These are phyloP conservation scores for Filobasidium floriforme DNA, from an alignment of 768 basidiomycete genomes.

Conservation along the genomic window DNA sequence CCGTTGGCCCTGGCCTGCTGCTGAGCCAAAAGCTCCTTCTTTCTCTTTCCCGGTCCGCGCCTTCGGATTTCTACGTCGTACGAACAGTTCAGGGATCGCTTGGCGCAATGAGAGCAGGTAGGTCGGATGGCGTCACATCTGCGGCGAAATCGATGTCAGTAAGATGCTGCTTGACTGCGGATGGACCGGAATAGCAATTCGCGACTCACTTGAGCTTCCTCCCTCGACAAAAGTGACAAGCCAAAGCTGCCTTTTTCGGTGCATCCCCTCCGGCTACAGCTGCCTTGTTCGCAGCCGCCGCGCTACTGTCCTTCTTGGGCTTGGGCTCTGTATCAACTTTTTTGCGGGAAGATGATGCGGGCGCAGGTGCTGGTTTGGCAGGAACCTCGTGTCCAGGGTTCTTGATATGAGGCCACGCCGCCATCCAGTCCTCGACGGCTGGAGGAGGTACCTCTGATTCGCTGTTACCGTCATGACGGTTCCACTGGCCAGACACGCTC, in stretches of 20 bases:
- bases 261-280: background rate
- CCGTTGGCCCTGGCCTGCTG: conserved; percentile 29
- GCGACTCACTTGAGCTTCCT: conserved; percentile 45
- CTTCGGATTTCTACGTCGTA: conserved; percentile 44
- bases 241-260: conserved; percentile 35
- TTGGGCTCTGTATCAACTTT: background rate
- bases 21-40: conserved; percentile 30
- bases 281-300: conserved; percentile 4
- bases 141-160: background rate
- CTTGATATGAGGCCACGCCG: conserved; percentile 7
- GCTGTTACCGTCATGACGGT: background rate
- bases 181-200: too few species aligned
- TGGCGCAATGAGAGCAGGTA: conserved; percentile 42
- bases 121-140: conserved; percentile 44
- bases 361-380: background rate
- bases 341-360: background rate
- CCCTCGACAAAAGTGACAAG: conserved; percentile 46
- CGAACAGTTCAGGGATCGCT: conserved; percentile 37
- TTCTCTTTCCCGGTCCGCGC: conserved; percentile 46
- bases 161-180: background rate
- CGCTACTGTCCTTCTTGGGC: background rate
- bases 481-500: background rate
- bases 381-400: background rate
- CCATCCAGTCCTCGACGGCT: conserved; percentile 7
- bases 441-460: background rate